Percentiles rank a stretch among this genome's conserved stretches.
Conservation (phyloP, 257 asterid genomes). For the Solanum rostratum region DNA sequence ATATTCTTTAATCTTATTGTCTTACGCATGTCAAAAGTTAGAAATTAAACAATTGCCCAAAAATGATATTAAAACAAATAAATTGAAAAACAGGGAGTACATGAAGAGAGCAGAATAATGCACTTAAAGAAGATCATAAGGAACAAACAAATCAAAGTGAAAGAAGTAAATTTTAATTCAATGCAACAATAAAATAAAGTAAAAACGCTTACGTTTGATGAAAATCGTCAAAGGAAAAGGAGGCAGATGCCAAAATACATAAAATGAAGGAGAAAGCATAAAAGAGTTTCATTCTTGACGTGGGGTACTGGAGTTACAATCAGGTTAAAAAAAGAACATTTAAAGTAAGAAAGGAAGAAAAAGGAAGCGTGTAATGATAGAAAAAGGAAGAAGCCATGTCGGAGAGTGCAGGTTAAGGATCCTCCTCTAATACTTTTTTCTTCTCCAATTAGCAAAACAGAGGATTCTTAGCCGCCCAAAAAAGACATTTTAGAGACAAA, state of each 20-base stretch:
- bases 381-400: slow-evolving; percentile 12
- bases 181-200: neutral
- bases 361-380: slow-evolving; percentile 14
- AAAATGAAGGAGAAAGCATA: slow-evolving; percentile 27
- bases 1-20: too few relatives aligned
- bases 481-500: too few relatives aligned
- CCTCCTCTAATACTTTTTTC: neutral
- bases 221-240: slow-evolving; percentile 39
- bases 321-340: slow-evolving; percentile 1
- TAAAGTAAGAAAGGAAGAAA: neutral
- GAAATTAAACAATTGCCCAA: too few relatives aligned
- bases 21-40: too few relatives aligned
- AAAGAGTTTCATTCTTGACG: slow-evolving; percentile 58
- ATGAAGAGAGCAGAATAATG: neutral
- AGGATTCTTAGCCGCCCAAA: too few relatives aligned
- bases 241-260: slow-evolving; percentile 32
- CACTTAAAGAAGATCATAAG: neutral
- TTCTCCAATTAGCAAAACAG: too few relatives aligned
- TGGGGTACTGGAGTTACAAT: neutral
- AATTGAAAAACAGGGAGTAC: too few relatives aligned
- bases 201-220: slow-evolving; percentile 70
- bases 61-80: too few relatives aligned
- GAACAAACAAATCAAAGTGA: neutral
- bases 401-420: slow-evolving; percentile 21
- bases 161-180: neutral